These are phyloP conservation scores for Spatholobus suberectus DNA, from an alignment of 306 rosid species.

Conservation along the genomic window DNA sequence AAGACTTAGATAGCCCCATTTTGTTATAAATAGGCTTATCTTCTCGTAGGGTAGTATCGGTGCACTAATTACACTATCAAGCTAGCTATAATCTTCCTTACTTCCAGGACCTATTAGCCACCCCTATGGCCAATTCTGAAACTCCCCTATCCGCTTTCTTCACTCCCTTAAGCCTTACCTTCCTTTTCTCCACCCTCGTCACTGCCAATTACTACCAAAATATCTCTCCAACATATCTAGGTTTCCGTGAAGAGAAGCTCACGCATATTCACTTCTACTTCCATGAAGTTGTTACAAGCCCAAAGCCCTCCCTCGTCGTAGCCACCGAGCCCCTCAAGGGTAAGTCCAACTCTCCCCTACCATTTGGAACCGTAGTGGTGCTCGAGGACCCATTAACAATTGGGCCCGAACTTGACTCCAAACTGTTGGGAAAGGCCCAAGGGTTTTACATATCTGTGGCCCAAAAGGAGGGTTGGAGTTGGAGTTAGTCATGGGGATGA, in stretches of 20 bases:
- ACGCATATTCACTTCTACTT: neutral
- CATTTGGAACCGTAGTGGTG: constrained; percentile 51
- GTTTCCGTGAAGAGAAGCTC: neutral
- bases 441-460: constrained; percentile 42
- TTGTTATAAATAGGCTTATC: neutral
- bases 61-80: no score
- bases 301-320: constrained; percentile 40
- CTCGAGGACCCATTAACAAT: constrained; percentile 51
- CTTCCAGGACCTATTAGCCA: neutral
- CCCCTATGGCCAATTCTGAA: neutral
- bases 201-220: neutral
- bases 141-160: neutral
- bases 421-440: constrained; percentile 57
- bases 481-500: constrained; percentile 50
- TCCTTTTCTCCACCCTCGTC: neutral
- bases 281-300: constrained; percentile 40
- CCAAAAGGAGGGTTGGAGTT: neutral
- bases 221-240: neutral
- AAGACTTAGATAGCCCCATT: neutral
- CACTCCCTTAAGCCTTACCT: no score
- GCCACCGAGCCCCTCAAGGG: constrained; percentile 38
- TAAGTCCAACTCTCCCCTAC: constrained; percentile 36
- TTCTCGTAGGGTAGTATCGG: neutral
- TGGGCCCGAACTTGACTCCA: constrained; percentile 44
- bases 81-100: no score